phyloP scores from a whole-genome alignment of 805 yeast species.

The Sugiyamaella qingdaonensis region DNA sequence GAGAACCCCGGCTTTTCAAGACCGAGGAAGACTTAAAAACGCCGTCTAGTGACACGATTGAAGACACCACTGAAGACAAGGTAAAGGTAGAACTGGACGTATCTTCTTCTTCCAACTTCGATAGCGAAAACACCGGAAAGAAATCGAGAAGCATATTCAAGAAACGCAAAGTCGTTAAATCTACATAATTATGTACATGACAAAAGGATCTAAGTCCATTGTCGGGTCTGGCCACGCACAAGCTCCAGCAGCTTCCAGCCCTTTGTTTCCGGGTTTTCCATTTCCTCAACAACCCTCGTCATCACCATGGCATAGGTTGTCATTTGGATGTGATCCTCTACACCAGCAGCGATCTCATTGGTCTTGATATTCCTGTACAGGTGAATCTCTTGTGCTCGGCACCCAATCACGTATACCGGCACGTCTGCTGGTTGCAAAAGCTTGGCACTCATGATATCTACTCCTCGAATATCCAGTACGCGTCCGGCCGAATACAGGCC shows the following conservation, averaged over 20 bases:
- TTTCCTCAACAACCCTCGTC: slow-evolving; percentile 87
- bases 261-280: slow-evolving; percentile 84
- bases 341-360: slow-evolving; percentile 93
- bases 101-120: background rate
- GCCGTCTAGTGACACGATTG: background rate
- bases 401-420: slow-evolving; percentile 89
- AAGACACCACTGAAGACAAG: background rate
- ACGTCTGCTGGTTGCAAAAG: slow-evolving; percentile 82
- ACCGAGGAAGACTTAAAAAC: background rate
- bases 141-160: background rate
- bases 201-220: slow-evolving; percentile 48
- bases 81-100: background rate
- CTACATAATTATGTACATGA: slow-evolving; percentile 3
- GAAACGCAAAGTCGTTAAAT: slow-evolving; percentile 4
- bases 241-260: slow-evolving; percentile 97
- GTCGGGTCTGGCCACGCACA: slow-evolving; percentile 89
- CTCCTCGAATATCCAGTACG: slow-evolving; percentile 91
- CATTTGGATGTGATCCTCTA: slow-evolving; percentile 86
- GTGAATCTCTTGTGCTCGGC: slow-evolving; percentile 95
- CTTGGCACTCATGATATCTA: slow-evolving; percentile 85
- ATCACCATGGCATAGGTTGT: slow-evolving; percentile 95
- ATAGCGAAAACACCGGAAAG: background rate
- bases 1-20: background rate
- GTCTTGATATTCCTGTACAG: slow-evolving; percentile 84
- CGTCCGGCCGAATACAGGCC: slow-evolving; percentile 87